Evolutionary conservation across 1,284 basidiomycete genomes (phyloP).

Genomic region (Pseudozyma hubeiensis): DNA sequence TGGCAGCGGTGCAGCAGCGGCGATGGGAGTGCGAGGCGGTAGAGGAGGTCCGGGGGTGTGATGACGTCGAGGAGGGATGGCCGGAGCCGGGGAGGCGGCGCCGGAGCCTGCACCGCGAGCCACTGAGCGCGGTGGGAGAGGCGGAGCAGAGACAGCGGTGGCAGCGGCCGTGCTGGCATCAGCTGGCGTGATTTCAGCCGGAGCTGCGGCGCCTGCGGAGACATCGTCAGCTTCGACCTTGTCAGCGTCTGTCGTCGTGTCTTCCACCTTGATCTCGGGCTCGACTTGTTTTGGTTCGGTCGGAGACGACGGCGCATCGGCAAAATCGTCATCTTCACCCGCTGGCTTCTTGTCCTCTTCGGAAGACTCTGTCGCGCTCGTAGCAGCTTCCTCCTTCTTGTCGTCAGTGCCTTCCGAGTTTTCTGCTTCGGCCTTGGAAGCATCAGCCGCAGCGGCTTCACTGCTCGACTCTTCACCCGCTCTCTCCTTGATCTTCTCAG

Average conservation of each 20-base stretch:
- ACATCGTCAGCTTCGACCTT: neutral
- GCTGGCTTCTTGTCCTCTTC: slow-evolving; percentile 18
- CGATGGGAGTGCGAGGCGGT: slow-evolving; percentile 10
- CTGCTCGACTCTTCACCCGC: slow-evolving; percentile 15
- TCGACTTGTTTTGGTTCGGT: slow-evolving; percentile 17
- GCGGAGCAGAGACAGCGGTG: slow-evolving; percentile 13
- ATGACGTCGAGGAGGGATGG: slow-evolving; percentile 34
- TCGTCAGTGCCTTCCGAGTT: slow-evolving; percentile 2
- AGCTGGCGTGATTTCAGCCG: slow-evolving; percentile 7
- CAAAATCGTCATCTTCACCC: slow-evolving; percentile 41
- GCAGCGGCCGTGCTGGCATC: neutral
- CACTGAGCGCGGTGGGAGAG: slow-evolving; percentile 32
- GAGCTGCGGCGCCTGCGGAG: neutral
- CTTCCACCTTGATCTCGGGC: slow-evolving; percentile 4
- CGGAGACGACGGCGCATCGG: slow-evolving; percentile 40
- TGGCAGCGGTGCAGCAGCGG: neutral
- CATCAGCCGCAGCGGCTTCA: slow-evolving; percentile 1
- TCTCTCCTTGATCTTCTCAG: slow-evolving; percentile 38
- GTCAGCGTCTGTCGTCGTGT: neutral
- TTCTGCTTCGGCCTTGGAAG: neutral
- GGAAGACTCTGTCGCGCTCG: neutral
- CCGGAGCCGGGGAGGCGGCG: slow-evolving; percentile 16
- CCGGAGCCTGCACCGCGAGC: slow-evolving; percentile 18
- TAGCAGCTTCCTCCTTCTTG: slow-evolving; percentile 4
- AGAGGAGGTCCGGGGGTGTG: slow-evolving; percentile 4